phyloP scores from a whole-genome alignment of 345 rosid genomes.

The Hirschfeldia incana region DNA sequence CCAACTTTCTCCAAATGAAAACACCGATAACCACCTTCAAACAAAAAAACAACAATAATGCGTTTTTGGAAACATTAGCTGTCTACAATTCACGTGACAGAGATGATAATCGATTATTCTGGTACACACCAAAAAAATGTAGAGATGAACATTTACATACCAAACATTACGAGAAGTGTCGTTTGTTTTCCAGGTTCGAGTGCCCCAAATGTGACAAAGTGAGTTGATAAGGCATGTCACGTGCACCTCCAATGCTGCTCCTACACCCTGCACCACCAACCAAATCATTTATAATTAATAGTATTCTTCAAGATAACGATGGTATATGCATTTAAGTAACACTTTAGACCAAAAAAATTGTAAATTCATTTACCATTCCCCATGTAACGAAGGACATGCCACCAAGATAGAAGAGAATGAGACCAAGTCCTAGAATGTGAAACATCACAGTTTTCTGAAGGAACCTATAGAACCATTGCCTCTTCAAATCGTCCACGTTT shows the following conservation, averaged over 20 bases:
- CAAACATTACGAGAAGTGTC: conserved; percentile 86
- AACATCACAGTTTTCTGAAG: conserved; percentile 57
- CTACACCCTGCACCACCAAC: conserved; percentile 54
- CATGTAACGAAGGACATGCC: conserved; percentile 79
- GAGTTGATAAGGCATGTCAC: conserved; percentile 86
- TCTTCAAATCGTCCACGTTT: conserved; percentile 88
- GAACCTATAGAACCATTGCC: conserved; percentile 71
- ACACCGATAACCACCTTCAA: conserved; percentile 77
- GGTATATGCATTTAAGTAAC: background rate
- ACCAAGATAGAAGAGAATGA: conserved; percentile 59
- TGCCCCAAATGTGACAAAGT: conserved; percentile 89
- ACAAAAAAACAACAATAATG: background rate
- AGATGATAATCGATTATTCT: background rate
- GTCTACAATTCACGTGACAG: conserved; percentile 4
- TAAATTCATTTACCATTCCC: conserved; percentile 74
- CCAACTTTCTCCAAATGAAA: conserved; percentile 95
- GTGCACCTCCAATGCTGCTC: conserved; percentile 64
- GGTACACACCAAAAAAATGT: conserved; percentile 9
- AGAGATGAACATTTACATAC: conserved; percentile 36
- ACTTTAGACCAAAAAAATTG: background rate
- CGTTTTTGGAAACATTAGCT: conserved; percentile 3
- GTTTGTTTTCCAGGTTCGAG: conserved; percentile 75
- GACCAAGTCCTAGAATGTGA: conserved; percentile 68
- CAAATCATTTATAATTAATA: background rate
- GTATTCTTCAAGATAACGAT: background rate